A percentile compares a stretch with the other conserved stretches of the same genome.
Conservation (phyloP, 1,284 basidiomycete genomes). For the Sanghuangporus weigelae region DNA sequence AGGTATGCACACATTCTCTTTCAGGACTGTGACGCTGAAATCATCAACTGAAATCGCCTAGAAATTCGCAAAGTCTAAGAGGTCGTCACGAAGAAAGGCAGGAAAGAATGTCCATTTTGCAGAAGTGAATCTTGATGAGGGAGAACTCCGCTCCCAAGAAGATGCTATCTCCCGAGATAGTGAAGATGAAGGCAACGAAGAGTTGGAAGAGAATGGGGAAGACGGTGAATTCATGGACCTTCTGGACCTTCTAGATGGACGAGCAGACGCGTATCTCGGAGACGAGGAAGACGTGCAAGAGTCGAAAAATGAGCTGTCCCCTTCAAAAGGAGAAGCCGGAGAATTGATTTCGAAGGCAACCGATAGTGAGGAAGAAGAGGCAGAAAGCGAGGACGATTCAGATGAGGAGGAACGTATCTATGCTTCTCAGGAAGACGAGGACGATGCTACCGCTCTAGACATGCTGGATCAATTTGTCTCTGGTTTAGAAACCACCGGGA, state of each 20-base stretch:
- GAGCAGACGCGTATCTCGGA: conserved; percentile 39
- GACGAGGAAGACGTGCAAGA: conserved; percentile 23
- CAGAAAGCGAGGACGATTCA: conserved; percentile 31
- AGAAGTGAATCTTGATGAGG: conserved; percentile 65
- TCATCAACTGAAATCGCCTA: neutral
- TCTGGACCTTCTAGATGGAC: conserved; percentile 63
- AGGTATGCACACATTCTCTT: neutral
- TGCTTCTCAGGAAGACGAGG: conserved; percentile 55
- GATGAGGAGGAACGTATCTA: conserved; percentile 40
- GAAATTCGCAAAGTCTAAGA: neutral
- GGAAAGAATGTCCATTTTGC: conserved; percentile 36
- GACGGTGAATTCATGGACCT: conserved; percentile 62
- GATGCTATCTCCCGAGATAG: conserved; percentile 29
- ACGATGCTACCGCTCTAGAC: conserved; percentile 54
- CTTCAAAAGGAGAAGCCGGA: neutral
- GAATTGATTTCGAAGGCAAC: conserved; percentile 29
- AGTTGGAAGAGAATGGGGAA: conserved; percentile 48
- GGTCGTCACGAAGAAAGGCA: conserved; percentile 15
- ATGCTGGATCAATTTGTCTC: conserved; percentile 70
- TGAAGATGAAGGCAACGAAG: conserved; percentile 23
- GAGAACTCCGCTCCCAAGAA: conserved; percentile 35
- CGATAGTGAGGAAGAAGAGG: conserved; percentile 29
- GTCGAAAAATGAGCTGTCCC: conserved; percentile 21
- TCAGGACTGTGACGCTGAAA: neutral
- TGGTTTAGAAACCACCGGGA: conserved; percentile 61